These are phyloP conservation scores for Purshia tridentata DNA, from an alignment of 306 rosid genomes.

Conservation along the genomic window DNA sequence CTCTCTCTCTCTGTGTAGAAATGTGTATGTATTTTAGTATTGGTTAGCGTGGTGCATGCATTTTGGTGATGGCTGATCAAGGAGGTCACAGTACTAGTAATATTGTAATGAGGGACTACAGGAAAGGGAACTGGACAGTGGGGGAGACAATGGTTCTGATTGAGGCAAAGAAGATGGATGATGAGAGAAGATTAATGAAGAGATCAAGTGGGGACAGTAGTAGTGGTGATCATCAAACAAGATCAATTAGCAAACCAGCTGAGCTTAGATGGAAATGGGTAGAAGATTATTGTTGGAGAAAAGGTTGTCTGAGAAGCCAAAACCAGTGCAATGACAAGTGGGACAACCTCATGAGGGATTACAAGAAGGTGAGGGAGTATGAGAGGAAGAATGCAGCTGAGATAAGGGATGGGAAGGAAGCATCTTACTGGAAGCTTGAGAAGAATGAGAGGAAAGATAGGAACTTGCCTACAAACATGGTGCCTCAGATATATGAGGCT, in stretches of 20 bases:
- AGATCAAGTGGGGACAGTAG: slow-evolving; percentile 11
- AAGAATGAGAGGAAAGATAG: slow-evolving; percentile 44
- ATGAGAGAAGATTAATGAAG: slow-evolving; percentile 45
- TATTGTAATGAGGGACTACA: slow-evolving; percentile 36
- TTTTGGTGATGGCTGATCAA: slow-evolving; percentile 36
- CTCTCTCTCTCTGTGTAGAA: background rate
- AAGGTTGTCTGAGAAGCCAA: slow-evolving; percentile 47
- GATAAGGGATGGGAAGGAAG: background rate
- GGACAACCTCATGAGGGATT: slow-evolving; percentile 56
- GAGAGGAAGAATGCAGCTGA: slow-evolving; percentile 24
- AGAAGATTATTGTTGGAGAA: slow-evolving; percentile 46
- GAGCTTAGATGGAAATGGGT: slow-evolving; percentile 61
- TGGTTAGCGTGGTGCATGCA: slow-evolving; percentile 25
- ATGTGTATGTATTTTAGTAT: too few relatives aligned
- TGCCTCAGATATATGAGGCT: slow-evolving; percentile 43
- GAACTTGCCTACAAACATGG: slow-evolving; percentile 45
- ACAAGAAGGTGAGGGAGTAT: slow-evolving; percentile 51
- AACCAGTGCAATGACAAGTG: slow-evolving; percentile 58
- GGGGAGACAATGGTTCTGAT: slow-evolving; percentile 49
- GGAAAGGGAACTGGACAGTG: slow-evolving; percentile 55
- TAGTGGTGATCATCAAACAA: slow-evolving; percentile 1
- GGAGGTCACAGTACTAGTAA: slow-evolving; percentile 21
- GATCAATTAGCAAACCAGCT: slow-evolving; percentile 27
- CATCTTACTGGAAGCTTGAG: slow-evolving; percentile 46
- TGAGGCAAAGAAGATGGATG: slow-evolving; percentile 52